Base-by-base conservation (phyloP, 2,329 filamentous ascomycete genomes). In the Tolypocladium inflatum region DNA sequence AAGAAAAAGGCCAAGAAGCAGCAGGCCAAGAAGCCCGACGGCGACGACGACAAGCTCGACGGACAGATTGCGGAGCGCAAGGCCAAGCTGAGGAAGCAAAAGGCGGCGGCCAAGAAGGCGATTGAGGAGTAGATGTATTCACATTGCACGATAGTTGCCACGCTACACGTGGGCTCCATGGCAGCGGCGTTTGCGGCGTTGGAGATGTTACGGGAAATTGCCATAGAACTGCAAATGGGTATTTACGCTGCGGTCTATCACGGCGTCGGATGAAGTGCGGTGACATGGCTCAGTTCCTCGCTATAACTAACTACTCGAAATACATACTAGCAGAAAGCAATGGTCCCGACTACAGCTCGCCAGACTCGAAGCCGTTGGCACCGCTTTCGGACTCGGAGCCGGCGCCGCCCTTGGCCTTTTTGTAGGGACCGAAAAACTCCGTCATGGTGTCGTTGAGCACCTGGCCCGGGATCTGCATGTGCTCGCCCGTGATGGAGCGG, bases 401-500 rank as follows among this genome's bases (percentile, higher is more conserved):
- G 26, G 2, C 26, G 26, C 26, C 26, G 26, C 26, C 26, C 26
- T 64, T 70, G 66, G 72, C 74, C 57, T 73, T 73, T 57, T 73
- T 73, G 57, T 71, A 68, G 0, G 80, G 80, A 3, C 87, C 85
- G 67, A 88, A 88, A 66, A 84, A 91, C 64, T 83, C 80, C 55
- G 72, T 71, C 66, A 96, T 91, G 3, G 85, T 80, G 54, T 83
- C 78, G 60, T 76, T 80, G 67, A 97, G 70, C 37, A 87, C 71
- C 64, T 88, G 77, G 13, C 90, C 84, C 0, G 78, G 74, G 61
- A 97, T 75, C 61, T 86, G 75, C 91, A 99, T 97, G 76, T 99
- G 94, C 30, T 83, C 82, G 0, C 93, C 94, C 5, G 85, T 79
- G 0, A 85, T 81, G 2, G 79, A 85, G 70, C 85, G 79, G 73